A percentile compares a stretch with the other conserved stretches of the same genome.
These are phyloP conservation scores for Pouteria campechiana DNA, from an alignment of 179 eudicot species.

Conservation along the genomic window DNA sequence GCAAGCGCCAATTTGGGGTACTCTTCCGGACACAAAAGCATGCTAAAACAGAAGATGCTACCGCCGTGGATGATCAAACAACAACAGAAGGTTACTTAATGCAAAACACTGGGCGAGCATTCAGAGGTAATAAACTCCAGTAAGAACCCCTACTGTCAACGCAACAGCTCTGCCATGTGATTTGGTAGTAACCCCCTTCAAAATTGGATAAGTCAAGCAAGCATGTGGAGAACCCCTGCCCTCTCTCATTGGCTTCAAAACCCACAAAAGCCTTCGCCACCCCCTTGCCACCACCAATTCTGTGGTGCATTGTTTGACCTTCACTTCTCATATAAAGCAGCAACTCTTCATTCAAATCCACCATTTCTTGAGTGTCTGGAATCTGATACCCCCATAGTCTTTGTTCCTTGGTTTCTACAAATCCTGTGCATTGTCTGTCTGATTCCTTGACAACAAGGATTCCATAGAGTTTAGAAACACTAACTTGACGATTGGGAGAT, in stretches of 20 bases:
- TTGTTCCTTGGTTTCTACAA: conserved; percentile 13
- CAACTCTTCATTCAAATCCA: conserved; percentile 45
- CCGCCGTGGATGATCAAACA: too few relatives aligned
- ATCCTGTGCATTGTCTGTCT: conserved; percentile 3
- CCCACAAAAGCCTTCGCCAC: conserved; percentile 27
- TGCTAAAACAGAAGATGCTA: too few relatives aligned
- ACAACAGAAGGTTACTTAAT: conserved; percentile 16
- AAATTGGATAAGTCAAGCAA: conserved; percentile 64
- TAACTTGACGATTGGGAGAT: conserved; percentile 20
- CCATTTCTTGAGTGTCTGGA: conserved; percentile 30
- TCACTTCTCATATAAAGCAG: conserved; percentile 22
- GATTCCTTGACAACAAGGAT: conserved; percentile 44
- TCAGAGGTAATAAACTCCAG: conserved; percentile 49
- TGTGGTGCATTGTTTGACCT: conserved; percentile 4
- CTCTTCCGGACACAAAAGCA: too few relatives aligned
- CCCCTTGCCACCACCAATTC: conserved; percentile 5
- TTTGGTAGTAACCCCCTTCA: conserved; percentile 51
- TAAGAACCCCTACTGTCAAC: conserved; percentile 49
- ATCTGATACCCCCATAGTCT: conserved; percentile 17
- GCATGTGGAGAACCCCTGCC: conserved; percentile 82
- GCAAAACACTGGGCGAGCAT: conserved; percentile 38
- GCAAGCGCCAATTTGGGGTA: too few relatives aligned
- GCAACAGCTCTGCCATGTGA: conserved; percentile 55
- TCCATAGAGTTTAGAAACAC: conserved; percentile 41
- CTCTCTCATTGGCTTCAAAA: conserved; percentile 39